Base-by-base conservation (phyloP, 2,329 filamentous ascomycete species). In the Sordariomycetes sp. region DNA sequence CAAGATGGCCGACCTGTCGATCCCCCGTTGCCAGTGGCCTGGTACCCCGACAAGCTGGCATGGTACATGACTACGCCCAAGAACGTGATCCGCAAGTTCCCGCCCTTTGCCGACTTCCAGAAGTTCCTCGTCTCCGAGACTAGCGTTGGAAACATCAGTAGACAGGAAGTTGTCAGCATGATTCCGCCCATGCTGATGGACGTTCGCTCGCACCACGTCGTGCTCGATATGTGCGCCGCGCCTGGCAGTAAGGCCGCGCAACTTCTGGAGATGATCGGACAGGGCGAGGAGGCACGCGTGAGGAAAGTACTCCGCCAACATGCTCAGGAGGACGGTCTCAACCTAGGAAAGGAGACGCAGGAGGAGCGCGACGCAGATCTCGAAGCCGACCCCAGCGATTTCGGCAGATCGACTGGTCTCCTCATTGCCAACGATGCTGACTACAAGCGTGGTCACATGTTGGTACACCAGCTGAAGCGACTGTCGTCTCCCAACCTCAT, bases 31-130 rank as follows among this genome's bases (percentile, higher is more conserved):
- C 74, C 85, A 1, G 82, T 98, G 37, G 67, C 79, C 21, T 96
- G 90, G 86, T 98, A 94, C 57, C 92, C 92, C 27, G 87, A 96
- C 53, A 77, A 86, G 51, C 78, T 98, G 40, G 92, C 92, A 32
- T 98, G 93, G 83, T 87, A 80, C 59, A 96, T 96, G 87, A 94
- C 88, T 30, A 96, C 90, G 6, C 86, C 92, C 42, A 98, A 96
- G 71, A 88, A 94, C 53, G 82, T 96, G 44, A 75, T 98, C 42
- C 82, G 92, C 49, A 88, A 88, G 54, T 94, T 94, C 58, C 79
- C 86, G 23, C 92, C 92, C 3, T 98, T 98, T 56, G 81, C 87
- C 32, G 82, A 85, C 19, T 96, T 98, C 63, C 92, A 98, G 58
- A 94, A 93, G 57, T 98, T 95, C 66, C 72, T 98, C 33, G 92